Evolutionary conservation across 768 basidiomycete genomes (phyloP), one percentile per base, ranked within the genome.

Genomic region (Xerocomellus amylosporus): DNA sequence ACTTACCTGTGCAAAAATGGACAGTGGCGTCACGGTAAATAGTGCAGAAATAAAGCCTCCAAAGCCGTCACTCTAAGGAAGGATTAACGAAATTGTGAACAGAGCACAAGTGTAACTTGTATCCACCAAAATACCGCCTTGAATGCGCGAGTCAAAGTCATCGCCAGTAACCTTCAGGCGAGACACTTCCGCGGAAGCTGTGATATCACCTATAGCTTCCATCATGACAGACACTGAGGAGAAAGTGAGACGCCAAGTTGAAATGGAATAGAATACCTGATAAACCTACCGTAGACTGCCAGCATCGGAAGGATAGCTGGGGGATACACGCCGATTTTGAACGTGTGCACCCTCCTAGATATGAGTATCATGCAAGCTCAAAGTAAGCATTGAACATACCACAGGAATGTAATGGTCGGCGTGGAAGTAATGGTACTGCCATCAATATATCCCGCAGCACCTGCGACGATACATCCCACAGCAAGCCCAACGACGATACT

Each of bases 181-280:
- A 3, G 89, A 92, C 13, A 90, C 88, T 67, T 94, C 92, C 2
- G 87, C 85, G 13, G 86, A 87, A 0, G 90, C 88, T 2, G 90
- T 88, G 60, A 89, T 83, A 61, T 93, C 91, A 4, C 90, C 90
- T 49, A 90, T 92, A 8, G 88, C 86, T 70, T 93, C 91, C 85
- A 93, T 88, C 0, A 86, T 81, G 0, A 84, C 67, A 0, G 88
- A 88, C 8, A 90, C 83, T 87, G 48, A 12, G 15, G 8, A 41
- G 46, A 13, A 7, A 20, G 24, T 49, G 14, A 41, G 26, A 51
- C 13, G 8, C n/a, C 54, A 59, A 69, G 9, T 31, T 8, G 26
- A 2, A 38, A 20, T 8, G 8, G 54, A 4, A 28, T 4, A 1
- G 28, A 26, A 38, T 3, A 14, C 19, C 20, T 10, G 20, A 13